These are phyloP conservation scores for Ziziphus jujuba DNA, from an alignment of 306 rosid genomes.

Conservation along the genomic window DNA sequence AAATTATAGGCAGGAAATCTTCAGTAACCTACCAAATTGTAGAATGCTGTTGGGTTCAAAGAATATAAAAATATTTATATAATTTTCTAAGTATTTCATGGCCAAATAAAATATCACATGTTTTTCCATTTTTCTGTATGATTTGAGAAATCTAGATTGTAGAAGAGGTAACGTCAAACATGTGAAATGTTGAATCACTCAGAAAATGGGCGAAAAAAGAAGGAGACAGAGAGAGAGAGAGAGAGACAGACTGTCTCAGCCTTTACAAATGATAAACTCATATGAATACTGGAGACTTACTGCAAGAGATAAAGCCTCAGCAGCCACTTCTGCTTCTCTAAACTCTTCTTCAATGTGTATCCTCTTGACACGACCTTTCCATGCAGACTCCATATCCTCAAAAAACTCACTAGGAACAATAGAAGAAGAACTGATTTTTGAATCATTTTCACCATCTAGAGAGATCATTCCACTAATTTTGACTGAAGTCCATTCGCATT, in stretches of 20 bases:
- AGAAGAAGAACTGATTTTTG: slow-evolving; percentile 62
- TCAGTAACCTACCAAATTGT: slow-evolving; percentile 61
- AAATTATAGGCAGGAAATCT: slow-evolving; percentile 78
- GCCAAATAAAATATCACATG: not conserved
- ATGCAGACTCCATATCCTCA: slow-evolving; percentile 88
- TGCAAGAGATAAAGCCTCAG: slow-evolving; percentile 68
- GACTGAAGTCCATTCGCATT: slow-evolving; percentile 62
- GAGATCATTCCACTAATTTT: slow-evolving; percentile 72
- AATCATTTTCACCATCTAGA: slow-evolving; percentile 66
- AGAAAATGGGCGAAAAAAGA: no score
- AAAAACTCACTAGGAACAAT: slow-evolving; percentile 72
- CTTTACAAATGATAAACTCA: not conserved
- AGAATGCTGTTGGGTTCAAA: slow-evolving; percentile 17
- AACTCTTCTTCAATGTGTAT: slow-evolving; percentile 65
- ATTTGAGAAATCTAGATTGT: no score
- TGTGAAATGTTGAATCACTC: no score
- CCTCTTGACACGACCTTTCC: slow-evolving; percentile 91
- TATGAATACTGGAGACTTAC: slow-evolving; percentile 50
- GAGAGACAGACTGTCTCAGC: no score
- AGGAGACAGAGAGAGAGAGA: no score
- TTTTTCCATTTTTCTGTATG: no score
- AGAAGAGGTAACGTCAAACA: no score
- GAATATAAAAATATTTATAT: not conserved
- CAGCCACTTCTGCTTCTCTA: slow-evolving; percentile 69
- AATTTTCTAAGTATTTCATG: not conserved